Evolutionary conservation across 495 filamentous ascomycete genomes (phyloP), one percentile per base, ranked within the genome.

Genomic region (Talaromyces ruber): DNA sequence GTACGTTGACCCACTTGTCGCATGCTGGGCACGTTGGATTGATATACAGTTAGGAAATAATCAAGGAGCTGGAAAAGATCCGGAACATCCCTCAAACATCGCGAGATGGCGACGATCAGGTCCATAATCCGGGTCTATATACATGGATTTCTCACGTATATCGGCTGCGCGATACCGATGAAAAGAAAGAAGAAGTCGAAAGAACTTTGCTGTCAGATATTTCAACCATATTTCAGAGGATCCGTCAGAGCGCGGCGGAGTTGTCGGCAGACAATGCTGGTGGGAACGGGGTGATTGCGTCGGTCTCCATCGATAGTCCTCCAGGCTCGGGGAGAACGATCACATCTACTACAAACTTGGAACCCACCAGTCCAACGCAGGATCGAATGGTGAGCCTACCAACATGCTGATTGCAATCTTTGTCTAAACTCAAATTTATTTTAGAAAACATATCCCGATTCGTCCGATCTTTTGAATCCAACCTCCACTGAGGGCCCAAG

Each of bases 61-160:
- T 54, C 51, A 54, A 54, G 51, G 51, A 54, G 25, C 51, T 54
- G 51, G 51, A 54, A 54, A 54, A 6, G 51, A 54, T 54, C 51
- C 51, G 51, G 25, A 54, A 54, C 11, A 54, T 54, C 25, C 51
- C 51, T 54, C 51, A 28, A 25, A 28, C 21, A 25, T 28, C 25
- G 51, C 51, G 22, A 54, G 51, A 54, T 28, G 51, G 25, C 25
- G 51, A 28, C 8, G 25, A 24, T 54, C 21, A 54, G 21, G 25
- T 54, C 51, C 51, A 54, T 54, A 28, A 54, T 54, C 6, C 25
- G 51, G 51, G n/a, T 28, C 51, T 54, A 6, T 54, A 54, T 54
- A 54, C 51, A 54, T 54, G 51, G 51, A 28, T 54, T 28, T 54
- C 51, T 54, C 25, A 54, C 25, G 25, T 54, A 54, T 54, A 54